These are phyloP conservation scores for Lecanicillium sp. DNA, from an alignment of 2,329 filamentous ascomycete genomes.

Conservation along the genomic window DNA sequence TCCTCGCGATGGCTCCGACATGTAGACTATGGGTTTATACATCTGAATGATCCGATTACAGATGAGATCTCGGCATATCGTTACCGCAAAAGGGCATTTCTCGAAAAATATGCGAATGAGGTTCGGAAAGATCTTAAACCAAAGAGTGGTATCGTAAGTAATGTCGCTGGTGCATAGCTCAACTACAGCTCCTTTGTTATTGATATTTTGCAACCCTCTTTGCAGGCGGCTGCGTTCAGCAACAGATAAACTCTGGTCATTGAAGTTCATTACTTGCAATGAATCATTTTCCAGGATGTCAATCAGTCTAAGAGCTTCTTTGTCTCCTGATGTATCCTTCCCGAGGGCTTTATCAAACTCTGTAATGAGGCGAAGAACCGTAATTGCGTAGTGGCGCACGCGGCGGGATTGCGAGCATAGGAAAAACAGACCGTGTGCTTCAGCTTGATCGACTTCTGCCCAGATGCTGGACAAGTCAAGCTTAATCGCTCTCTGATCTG, in stretches of 20 bases:
- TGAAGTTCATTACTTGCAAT: slow-evolving; percentile 80
- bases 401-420: slow-evolving; percentile 89
- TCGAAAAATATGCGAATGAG: slow-evolving; percentile 85
- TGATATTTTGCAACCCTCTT: slow-evolving; percentile 77
- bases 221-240: slow-evolving; percentile 89
- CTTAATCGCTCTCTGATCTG: slow-evolving; percentile 66
- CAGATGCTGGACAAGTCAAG: slow-evolving; percentile 82
- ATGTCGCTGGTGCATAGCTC: slow-evolving; percentile 94
- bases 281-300: slow-evolving; percentile 88
- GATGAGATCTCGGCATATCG: slow-evolving; percentile 81
- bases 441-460: slow-evolving; percentile 92
- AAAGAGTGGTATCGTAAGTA: slow-evolving; percentile 87
- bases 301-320: slow-evolving; percentile 69
- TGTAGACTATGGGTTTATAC: slow-evolving; percentile 71
- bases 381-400: slow-evolving; percentile 85
- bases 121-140: slow-evolving; percentile 98
- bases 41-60: slow-evolving; percentile 90
- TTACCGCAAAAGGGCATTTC: slow-evolving; percentile 83
- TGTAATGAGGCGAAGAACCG: slow-evolving; percentile 80
- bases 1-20: slow-evolving; percentile 66
- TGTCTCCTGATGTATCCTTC: slow-evolving; percentile 49
- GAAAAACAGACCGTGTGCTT: slow-evolving; percentile 95
- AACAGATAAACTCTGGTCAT: slow-evolving; percentile 83
- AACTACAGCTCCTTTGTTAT: slow-evolving; percentile 76
- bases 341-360: slow-evolving; percentile 89